These are phyloP conservation scores for Aspergillus avenaceus DNA, from an alignment of 495 filamentous ascomycete genomes.

Conservation along the genomic window DNA sequence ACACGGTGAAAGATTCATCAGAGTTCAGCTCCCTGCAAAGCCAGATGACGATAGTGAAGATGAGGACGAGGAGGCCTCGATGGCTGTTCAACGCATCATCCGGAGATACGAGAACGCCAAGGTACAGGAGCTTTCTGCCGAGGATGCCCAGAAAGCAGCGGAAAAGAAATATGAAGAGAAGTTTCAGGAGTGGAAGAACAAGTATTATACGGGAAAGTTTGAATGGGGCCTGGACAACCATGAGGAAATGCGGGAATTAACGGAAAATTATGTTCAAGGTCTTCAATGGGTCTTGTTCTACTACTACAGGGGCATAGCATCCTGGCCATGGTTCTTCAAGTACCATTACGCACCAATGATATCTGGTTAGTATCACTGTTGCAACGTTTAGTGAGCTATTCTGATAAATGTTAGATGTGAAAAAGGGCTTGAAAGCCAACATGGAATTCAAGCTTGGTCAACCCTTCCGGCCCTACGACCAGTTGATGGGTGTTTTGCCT, in stretches of 20 bases:
- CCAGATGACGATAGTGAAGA: constrained; percentile 54
- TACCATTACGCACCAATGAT: constrained; percentile 99
- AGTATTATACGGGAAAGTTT: constrained; percentile 88
- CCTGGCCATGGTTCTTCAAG: constrained; percentile 96
- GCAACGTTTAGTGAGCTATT: not conserved
- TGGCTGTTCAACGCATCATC: constrained; percentile 78
- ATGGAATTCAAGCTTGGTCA: constrained; percentile 90
- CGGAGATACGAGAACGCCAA: constrained; percentile 87
- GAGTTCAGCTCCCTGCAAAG: constrained; percentile 63
- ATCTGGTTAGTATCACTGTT: constrained; percentile 52
- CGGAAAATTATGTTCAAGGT: constrained; percentile 96
- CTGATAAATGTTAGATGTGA: constrained; percentile 59
- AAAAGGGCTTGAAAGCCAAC: constrained; percentile 79
- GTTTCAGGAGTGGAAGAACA: constrained; percentile 87
- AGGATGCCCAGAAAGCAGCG: constrained; percentile 71
- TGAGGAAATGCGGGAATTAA: constrained; percentile 72
- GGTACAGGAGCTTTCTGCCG: constrained; percentile 71
- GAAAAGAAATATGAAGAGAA: constrained; percentile 81
- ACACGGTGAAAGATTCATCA: constrained; percentile 72
- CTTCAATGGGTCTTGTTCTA: constrained; percentile 98
- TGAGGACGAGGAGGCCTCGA: constrained; percentile 81
- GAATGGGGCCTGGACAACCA: constrained; percentile 84
- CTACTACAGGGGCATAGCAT: constrained; percentile 94
- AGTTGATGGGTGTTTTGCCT: constrained; percentile 96
- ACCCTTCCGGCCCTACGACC: constrained; percentile 91